Conservation (phyloP, 1,284 basidiomycete species). For the Sporisorium scitamineum region DNA sequence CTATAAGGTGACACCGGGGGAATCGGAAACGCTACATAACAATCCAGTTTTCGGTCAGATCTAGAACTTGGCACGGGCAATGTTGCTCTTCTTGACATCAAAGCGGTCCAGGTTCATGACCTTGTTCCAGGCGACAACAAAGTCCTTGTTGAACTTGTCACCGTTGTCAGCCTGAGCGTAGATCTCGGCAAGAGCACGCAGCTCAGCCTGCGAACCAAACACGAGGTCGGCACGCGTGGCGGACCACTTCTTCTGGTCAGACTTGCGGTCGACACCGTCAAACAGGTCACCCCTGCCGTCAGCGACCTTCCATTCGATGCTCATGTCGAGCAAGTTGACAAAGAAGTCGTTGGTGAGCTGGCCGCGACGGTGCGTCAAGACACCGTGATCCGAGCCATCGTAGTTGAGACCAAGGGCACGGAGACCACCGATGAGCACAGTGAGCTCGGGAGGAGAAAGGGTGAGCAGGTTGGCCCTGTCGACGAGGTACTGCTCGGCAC, state of each 20-base stretch:
- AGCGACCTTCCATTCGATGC: constrained; percentile 44
- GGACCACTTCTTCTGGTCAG: constrained; percentile 48
- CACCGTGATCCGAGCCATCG: constrained; percentile 37
- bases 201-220: constrained; percentile 44
- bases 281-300: constrained; percentile 39
- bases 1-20: too few relatives aligned
- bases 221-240: constrained; percentile 42
- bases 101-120: constrained; percentile 48
- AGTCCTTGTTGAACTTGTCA: constrained; percentile 46
- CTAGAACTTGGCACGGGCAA: constrained; percentile 40
- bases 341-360: constrained; percentile 49
- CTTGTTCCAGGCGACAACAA: constrained; percentile 46
- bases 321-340: constrained; percentile 49
- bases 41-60: neutral
- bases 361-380: constrained; percentile 32
- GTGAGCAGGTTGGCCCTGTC: constrained; percentile 48
- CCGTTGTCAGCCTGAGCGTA: constrained; percentile 46
- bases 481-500: constrained; percentile 42
- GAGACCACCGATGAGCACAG: constrained; percentile 48
- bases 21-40: constrained; percentile 8
- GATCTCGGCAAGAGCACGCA: constrained; percentile 35
- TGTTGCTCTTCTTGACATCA: constrained; percentile 49
- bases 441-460: constrained; percentile 37
- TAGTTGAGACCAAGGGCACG: constrained; percentile 44
- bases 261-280: constrained; percentile 45